Conservation (phyloP, 495 filamentous ascomycete genomes). For the Xylaria palmicola region DNA sequence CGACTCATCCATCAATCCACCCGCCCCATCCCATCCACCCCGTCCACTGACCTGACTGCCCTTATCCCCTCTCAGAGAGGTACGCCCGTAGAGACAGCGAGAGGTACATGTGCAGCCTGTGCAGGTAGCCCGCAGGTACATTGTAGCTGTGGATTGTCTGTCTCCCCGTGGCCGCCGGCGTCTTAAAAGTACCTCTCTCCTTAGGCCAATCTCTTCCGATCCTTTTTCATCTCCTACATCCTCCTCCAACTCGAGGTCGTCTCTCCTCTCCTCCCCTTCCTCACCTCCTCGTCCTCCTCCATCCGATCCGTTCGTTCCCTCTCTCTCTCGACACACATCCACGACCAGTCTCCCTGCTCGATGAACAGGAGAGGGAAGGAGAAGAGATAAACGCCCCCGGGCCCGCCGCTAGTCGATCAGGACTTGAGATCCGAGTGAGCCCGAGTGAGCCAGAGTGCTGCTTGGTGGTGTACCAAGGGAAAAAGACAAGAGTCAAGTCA, state of each 20-base stretch:
- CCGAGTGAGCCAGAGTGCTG: constrained; percentile 30
- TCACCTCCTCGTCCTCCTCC: constrained; percentile 44
- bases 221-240: constrained; percentile 55
- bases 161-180: constrained; percentile 29
- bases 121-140: constrained; percentile 14
- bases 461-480: constrained; percentile 15
- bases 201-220: constrained; percentile 49
- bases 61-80: constrained; percentile 4
- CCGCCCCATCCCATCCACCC: constrained; percentile 1
- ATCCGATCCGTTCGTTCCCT: constrained; percentile 58
- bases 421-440: constrained; percentile 27
- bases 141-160: constrained; percentile 19
- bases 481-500: constrained; percentile 26
- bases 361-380: constrained; percentile 43
- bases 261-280: constrained; percentile 54
- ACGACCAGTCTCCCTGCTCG: constrained; percentile 40
- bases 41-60: no score
- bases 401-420: constrained; percentile 29
- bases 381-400: constrained; percentile 32
- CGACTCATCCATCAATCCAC: background rate
- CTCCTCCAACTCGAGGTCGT: constrained; percentile 57
- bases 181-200: constrained; percentile 50
- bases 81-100: no score
- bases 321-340: constrained; percentile 24
- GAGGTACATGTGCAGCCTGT: no score